phyloP scores from a whole-genome alignment of 805 yeast genomes.

The Metschnikowia peoriensis region DNA sequence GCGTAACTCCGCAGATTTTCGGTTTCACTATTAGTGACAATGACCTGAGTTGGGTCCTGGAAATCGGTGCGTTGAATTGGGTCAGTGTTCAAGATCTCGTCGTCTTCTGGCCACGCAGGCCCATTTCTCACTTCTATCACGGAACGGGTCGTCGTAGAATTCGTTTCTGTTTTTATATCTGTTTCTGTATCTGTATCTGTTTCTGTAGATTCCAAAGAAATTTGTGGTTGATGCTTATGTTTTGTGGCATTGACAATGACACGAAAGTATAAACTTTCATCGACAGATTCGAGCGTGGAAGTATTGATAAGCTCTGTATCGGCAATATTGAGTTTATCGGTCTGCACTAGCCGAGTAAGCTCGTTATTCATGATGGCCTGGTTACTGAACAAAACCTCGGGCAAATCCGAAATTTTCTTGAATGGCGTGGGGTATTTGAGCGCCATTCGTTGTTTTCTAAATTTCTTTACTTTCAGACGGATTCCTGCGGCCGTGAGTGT shows the following conservation, averaged over 20 bases:
- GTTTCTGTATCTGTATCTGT: not conserved
- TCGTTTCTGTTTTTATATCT: not conserved
- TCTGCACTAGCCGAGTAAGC: constrained; percentile 26
- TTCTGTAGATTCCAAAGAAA: not conserved
- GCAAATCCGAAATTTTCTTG: constrained; percentile 32
- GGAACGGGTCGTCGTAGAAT: constrained; percentile 17
- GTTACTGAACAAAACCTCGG: constrained; percentile 37
- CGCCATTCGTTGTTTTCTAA: constrained; percentile 30
- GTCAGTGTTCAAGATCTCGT: constrained; percentile 33
- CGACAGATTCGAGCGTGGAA: constrained; percentile 28
- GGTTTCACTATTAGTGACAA: constrained; percentile 39
- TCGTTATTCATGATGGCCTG: constrained; percentile 31
- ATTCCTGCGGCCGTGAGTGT: constrained; percentile 30
- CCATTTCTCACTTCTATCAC: constrained; percentile 43
- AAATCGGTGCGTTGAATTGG: constrained; percentile 44
- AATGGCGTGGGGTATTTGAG: constrained; percentile 36
- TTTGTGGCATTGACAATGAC: constrained; percentile 35
- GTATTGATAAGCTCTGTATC: constrained; percentile 26
- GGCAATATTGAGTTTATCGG: constrained; percentile 19
- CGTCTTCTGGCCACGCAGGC: constrained; percentile 40
- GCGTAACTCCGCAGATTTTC: constrained; percentile 31
- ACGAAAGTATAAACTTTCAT: constrained; percentile 38
- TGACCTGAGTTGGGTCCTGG: constrained; percentile 44
- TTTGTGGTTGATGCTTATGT: constrained; percentile 16
- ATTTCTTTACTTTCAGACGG: constrained; percentile 32